Evolutionary conservation across 164 flowering plant species (phyloP).

Genomic region (Magnolia kwangsiensis): DNA sequence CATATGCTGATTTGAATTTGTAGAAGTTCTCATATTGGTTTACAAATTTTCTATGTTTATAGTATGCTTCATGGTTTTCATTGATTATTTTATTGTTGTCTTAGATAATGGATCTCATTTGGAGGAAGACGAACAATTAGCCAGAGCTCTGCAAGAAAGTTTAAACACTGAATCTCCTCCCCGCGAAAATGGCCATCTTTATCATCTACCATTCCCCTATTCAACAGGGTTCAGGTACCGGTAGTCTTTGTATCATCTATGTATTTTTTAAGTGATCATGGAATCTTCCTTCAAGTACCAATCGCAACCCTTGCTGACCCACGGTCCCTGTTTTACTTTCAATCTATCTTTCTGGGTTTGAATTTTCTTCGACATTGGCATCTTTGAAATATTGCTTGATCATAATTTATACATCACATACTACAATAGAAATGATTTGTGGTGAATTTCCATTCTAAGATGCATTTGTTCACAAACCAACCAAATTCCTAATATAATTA

Average conservation of each 20-base stretch:
- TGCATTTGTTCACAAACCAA: not conserved
- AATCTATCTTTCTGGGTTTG: not conserved
- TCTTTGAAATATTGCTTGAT: no score
- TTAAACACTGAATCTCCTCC: constrained; percentile 53
- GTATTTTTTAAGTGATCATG: not conserved
- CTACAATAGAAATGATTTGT: no score
- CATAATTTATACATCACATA: no score
- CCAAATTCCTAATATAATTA: constrained; percentile 4
- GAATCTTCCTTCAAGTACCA: not conserved
- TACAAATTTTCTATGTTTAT: not conserved
- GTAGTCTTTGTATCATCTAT: constrained; percentile 8
- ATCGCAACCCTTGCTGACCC: not conserved
- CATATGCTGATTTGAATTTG: not conserved
- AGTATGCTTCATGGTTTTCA: not conserved
- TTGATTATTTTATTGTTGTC: not conserved
- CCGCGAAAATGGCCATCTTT: constrained; percentile 29
- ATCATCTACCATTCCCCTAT: constrained; percentile 49
- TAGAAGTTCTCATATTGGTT: not conserved
- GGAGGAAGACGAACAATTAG: constrained; percentile 86
- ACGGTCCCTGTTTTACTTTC: not conserved
- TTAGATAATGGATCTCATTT: constrained; percentile 45
- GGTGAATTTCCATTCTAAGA: constrained; percentile 1
- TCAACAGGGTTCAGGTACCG: constrained; percentile 65
- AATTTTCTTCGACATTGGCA: not conserved
- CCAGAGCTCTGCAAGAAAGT: constrained; percentile 84